Conservation (phyloP, 352 stramenopile genomes). For the Phytophthora hibernalis region DNA sequence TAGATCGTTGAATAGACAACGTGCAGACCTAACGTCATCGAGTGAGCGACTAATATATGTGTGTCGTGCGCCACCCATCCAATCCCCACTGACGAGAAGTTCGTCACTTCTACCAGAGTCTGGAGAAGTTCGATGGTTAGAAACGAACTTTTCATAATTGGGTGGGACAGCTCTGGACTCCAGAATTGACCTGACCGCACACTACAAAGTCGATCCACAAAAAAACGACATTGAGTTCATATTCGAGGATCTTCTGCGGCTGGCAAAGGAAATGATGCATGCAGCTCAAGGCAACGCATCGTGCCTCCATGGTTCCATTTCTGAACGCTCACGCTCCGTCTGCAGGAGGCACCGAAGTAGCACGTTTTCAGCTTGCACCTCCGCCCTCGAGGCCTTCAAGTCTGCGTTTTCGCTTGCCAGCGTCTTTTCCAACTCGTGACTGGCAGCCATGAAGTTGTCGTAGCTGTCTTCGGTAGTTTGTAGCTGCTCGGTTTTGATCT, state of each 20-base stretch:
- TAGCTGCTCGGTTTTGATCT: conserved; percentile 57
- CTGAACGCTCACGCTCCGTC: background rate
- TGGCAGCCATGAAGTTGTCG: conserved; percentile 19
- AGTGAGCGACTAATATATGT: no score
- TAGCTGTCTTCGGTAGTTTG: conserved; percentile 14
- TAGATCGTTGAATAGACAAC: no score
- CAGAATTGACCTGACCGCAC: background rate
- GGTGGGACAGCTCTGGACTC: background rate
- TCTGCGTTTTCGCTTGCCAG: conserved; percentile 14
- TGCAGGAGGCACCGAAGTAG: conserved; percentile 1
- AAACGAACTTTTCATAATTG: no score
- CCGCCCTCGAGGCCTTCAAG: conserved; percentile 10
- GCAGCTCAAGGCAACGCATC: background rate
- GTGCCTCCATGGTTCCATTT: background rate
- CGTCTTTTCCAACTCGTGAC: conserved; percentile 22
- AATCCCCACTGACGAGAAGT: no score
- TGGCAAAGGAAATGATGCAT: background rate
- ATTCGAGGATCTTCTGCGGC: background rate
- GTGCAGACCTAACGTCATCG: no score
- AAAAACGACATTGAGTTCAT: background rate
- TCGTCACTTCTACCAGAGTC: no score
- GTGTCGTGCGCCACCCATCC: no score
- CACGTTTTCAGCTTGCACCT: conserved; percentile 16
- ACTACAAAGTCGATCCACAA: background rate
- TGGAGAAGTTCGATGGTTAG: no score